These are phyloP conservation scores for Gossypium australe DNA, from an alignment of 345 rosid species.

Conservation along the genomic window DNA sequence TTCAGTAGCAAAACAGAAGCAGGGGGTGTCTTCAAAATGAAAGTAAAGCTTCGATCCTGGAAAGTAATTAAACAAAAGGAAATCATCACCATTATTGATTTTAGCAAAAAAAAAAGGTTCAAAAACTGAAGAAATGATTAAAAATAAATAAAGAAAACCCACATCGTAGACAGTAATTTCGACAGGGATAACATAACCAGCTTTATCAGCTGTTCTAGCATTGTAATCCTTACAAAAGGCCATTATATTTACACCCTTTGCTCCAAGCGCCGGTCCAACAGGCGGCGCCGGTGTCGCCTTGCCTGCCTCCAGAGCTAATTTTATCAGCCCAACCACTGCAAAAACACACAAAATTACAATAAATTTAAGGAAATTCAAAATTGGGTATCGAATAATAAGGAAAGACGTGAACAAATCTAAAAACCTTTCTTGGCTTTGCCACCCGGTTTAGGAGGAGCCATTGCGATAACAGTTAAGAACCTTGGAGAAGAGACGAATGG, in stretches of 20 bases:
- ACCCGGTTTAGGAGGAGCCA: slow-evolving; percentile 94
- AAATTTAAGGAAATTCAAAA: background rate
- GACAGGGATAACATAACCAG: slow-evolving; percentile 87
- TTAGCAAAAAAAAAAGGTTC: background rate
- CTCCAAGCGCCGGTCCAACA: slow-evolving; percentile 86
- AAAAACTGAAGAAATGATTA: background rate
- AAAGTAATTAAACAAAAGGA: slow-evolving; percentile 1
- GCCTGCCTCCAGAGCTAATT: slow-evolving; percentile 91
- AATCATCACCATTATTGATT: background rate
- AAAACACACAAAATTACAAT: background rate
- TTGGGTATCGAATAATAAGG: slow-evolving; percentile 1
- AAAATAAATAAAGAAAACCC: slow-evolving; percentile 16
- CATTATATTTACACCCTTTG: slow-evolving; percentile 87
- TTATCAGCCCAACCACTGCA: slow-evolving; percentile 68
- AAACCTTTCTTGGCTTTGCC: slow-evolving; percentile 84
- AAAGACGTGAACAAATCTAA: background rate
- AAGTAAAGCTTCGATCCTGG: slow-evolving; percentile 94
- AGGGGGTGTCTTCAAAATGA: slow-evolving; percentile 91
- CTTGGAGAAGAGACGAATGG: slow-evolving; percentile 50
- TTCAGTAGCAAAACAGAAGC: slow-evolving; percentile 91
- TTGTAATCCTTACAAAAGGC: slow-evolving; percentile 96
- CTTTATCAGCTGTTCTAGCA: slow-evolving; percentile 94
- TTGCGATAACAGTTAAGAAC: slow-evolving; percentile 70
- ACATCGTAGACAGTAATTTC: slow-evolving; percentile 93
- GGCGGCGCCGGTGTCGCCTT: slow-evolving; percentile 97